Evolutionary conservation across 2,329 filamentous ascomycete genomes (phyloP), one percentile per base, ranked within the genome.

Genomic region (Fusarium virguliforme): DNA sequence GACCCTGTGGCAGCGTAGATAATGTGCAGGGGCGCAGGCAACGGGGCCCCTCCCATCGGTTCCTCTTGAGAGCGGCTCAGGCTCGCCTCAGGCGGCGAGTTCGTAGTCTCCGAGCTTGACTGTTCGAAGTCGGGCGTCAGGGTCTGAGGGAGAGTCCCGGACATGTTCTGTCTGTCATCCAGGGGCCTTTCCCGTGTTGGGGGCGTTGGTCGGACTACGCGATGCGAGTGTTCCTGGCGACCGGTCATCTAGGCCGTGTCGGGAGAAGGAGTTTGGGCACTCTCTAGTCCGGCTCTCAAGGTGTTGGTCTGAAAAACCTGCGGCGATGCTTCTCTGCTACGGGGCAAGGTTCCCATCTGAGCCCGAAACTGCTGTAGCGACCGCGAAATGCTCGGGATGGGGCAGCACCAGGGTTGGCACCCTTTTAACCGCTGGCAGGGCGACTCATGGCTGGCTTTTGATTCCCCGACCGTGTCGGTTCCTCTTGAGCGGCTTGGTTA

Each of bases 1-100:
- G 55, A 34, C 7, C 41, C 50, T 4, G 41, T 8, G 13, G 61
- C 38, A 4, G 72, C 66, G 13, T 75, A 61, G 7, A 75, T 76
- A 3, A 75, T 28, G 34, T 76, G 70, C 1, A 75, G 59, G 0
- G 72, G 72, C n/a, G 62, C 66, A 24, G 74, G 74, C 9, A 66
- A 60, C 4, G 70, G 74, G 13, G 59, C 66, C 2, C 41, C 41
- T 38, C 34, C 34, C 15, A 57, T 24, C 4, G 61, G 57, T 1
- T 41, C 34, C 8, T 53, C 58, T 4, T 40, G 10, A 4, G 34
- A 9, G 30, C 35, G 3, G 22, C 18, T 9, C 4, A 8, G 37
- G 32, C 12, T 60, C 12, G 24, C n/a, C 18, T 28, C 38, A 24
- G 30, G 34, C 26, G 46, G 30, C 35, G 69, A 18, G 62, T 72